Conservation (phyloP, 306 rosid genomes). For the barrel medic (Medicago truncatula) region MtrunA17r5.0-ANR NC_053048.1:48786001-48786500, state of each 20-base stretch:
- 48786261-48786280: slow-evolving; percentile 75
- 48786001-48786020: slow-evolving; percentile 87
- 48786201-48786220: slow-evolving; percentile 85
- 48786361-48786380: slow-evolving; percentile 18
- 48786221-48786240: slow-evolving; percentile 96
- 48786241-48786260: slow-evolving; percentile 94
- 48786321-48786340: slow-evolving; percentile 40
- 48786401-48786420: background rate
- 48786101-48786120: slow-evolving; percentile 11
- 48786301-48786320: slow-evolving; percentile 50
- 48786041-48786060: slow-evolving; percentile 73
- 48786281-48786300: slow-evolving; percentile 79
- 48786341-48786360: slow-evolving; percentile 29
- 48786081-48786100: slow-evolving; percentile 20
- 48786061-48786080: slow-evolving; percentile 25
- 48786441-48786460: slow-evolving; percentile 8
- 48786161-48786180: slow-evolving; percentile 80
- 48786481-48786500: slow-evolving; percentile 5
- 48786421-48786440: slow-evolving; percentile 26
- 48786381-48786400: background rate
- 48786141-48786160: slow-evolving; percentile 23
- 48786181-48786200: slow-evolving; percentile 89
- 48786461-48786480: slow-evolving; percentile 17
- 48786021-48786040: slow-evolving; percentile 88
- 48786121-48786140: slow-evolving; percentile 9